Evolutionary conservation across 208 protist species (phyloP).

Genomic region (Trypanosoma grayi): DNA sequence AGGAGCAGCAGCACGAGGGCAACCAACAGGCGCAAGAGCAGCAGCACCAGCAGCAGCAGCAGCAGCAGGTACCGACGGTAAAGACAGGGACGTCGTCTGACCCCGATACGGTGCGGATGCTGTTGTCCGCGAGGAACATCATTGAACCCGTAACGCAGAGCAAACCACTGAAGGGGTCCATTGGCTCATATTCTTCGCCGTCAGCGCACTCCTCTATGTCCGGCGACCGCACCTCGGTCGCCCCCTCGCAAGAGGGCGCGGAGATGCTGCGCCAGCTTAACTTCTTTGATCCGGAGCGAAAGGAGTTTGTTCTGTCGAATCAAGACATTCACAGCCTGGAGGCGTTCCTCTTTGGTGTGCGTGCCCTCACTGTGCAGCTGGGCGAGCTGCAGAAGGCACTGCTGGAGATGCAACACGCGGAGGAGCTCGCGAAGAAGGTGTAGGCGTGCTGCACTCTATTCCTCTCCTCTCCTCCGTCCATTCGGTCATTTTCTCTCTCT

Average conservation of each 20-base stretch:
- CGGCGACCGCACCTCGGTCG: slow-evolving; percentile 9
- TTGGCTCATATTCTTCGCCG: not conserved
- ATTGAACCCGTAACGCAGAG: not conserved
- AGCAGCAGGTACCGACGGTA: not conserved
- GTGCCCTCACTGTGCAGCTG: slow-evolving; percentile 64
- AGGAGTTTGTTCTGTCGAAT: slow-evolving; percentile 82
- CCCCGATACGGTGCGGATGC: not conserved
- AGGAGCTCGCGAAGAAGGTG: slow-evolving; percentile 64
- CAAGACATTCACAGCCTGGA: slow-evolving; percentile 88
- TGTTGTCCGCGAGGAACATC: not conserved
- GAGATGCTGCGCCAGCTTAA: slow-evolving; percentile 38
- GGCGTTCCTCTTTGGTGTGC: slow-evolving; percentile 81
- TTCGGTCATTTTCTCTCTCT: not conserved
- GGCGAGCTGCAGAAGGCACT: slow-evolving; percentile 83
- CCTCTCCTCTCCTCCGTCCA: not conserved
- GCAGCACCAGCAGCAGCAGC: not conserved
- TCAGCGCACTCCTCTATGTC: not conserved
- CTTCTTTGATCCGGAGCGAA: slow-evolving; percentile 63
- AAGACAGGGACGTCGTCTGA: not conserved
- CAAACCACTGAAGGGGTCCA: not conserved
- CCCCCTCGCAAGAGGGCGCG: not conserved
- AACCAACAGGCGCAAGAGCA: too few relatives aligned
- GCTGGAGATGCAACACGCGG: slow-evolving; percentile 76
- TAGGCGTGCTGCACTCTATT: slow-evolving; percentile 15
- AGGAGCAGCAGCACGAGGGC: too few relatives aligned